Conservation (phyloP, 2,329 filamentous ascomycete genomes). For the Lecanosticta acicola region DNA sequence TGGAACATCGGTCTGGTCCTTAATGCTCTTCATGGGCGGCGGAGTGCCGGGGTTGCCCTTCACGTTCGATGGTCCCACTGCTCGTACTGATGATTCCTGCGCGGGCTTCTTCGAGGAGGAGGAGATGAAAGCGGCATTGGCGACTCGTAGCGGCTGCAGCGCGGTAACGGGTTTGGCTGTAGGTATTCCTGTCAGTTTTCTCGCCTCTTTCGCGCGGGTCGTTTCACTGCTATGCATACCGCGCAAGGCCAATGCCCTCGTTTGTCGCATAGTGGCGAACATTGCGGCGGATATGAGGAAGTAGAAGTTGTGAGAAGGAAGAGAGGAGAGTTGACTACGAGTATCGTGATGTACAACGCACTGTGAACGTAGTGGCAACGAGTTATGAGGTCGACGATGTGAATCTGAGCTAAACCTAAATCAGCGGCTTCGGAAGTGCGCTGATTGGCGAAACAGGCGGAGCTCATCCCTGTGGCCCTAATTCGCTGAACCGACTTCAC, state of each 20-base stretch:
- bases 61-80: constrained; percentile 36
- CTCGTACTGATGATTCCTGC: constrained; percentile 38
- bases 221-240: constrained; percentile 37
- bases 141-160: constrained; percentile 58
- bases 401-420: constrained; percentile 1
- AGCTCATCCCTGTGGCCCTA: not conserved
- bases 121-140: constrained; percentile 57
- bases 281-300: constrained; percentile 32
- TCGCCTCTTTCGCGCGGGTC: constrained; percentile 6
- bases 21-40: constrained; percentile 46
- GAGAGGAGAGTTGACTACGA: constrained; percentile 3
- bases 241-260: constrained; percentile 51
- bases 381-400: constrained; percentile 2
- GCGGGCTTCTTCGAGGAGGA: constrained; percentile 61
- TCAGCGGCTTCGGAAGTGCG: no score
- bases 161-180: constrained; percentile 61
- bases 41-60: constrained; percentile 50
- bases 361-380: constrained; percentile 2
- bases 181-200: constrained; percentile 20
- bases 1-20: constrained; percentile 63
- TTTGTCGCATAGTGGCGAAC: constrained; percentile 48
- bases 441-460: constrained; percentile 2
- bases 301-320: constrained; percentile 1
- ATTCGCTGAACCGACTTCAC: constrained; percentile 4
- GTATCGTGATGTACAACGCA: not conserved